Evolutionary conservation across 306 rosid species (phyloP), one percentile per base, ranked within the genome.

Genomic region (Phaseolus lunatus): DNA sequence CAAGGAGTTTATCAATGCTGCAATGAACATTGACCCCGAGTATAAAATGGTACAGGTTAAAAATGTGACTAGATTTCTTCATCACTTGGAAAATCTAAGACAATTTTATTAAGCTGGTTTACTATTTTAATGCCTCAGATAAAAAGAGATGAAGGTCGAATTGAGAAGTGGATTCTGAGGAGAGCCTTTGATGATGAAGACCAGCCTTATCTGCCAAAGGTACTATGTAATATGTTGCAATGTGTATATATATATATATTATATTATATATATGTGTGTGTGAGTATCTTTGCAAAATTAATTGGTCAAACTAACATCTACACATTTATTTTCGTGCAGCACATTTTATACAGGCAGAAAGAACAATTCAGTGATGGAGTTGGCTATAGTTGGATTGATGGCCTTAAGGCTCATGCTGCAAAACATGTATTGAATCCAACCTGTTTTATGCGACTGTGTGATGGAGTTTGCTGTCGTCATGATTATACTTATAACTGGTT

Each of bases 341-440:
- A 89, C 80, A 93, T 96, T 76, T 81, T 96, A 50, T 96, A 92
- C 67, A 88, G 99, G 78, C 99, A 92, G 83, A 96, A 96, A 56
- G 99, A 96, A 69, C 99, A 96, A 77, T 96, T 92, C 85, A 96
- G 98, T 72, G 98, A 96, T 75, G 98, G 99, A 9, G 99, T 96
- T 29, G 99, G 99, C 47, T 96, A 96, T 66, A 88, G 98, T 37
- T 96, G 99, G 99, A 96, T 96, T 63, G 98, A 96, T 81, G 99
- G 97, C 79, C 93, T 96, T 54, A 96, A 92, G 83, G 88, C 83
- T 0, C 98, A 96, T 84, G 94, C 98, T 79, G 93, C 88, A 71
- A 85, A 74, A 81, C 97, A 96, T 86, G 99, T 96, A 88, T 44
- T 47, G 14, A 50, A 29, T 64, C 50, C 49, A 20, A 26, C 19